These are phyloP conservation scores for Hymenoscyphus linearis DNA, from an alignment of 2,329 filamentous ascomycete genomes.

Conservation along the genomic window DNA sequence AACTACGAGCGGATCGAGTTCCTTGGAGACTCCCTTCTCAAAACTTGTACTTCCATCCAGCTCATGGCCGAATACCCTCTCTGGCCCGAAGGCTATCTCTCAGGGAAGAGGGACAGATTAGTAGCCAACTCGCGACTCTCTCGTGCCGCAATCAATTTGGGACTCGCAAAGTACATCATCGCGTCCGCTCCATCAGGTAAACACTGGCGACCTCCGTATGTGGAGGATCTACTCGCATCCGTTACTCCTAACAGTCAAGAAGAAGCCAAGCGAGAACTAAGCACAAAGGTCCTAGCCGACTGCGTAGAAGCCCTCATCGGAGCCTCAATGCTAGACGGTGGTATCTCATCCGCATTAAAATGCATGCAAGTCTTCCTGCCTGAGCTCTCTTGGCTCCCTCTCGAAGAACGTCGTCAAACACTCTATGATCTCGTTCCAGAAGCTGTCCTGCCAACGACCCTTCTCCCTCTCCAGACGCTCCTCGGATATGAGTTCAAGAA, in stretches of 20 bases:
- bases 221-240: conserved; percentile 37
- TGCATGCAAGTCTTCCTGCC: conserved; percentile 65
- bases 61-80: conserved; percentile 52
- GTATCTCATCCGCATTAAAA: conserved; percentile 53
- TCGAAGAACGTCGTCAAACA: conserved; percentile 36
- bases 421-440: conserved; percentile 41
- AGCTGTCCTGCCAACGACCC: conserved; percentile 35
- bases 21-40: conserved; percentile 78
- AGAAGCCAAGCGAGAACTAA: conserved; percentile 38
- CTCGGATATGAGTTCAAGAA: conserved; percentile 69
- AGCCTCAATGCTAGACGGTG: conserved; percentile 65
- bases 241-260: neutral
- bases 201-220: conserved; percentile 68
- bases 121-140: conserved; percentile 73
- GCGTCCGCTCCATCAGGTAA: conserved; percentile 53
- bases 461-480: conserved; percentile 54
- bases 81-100: conserved; percentile 75
- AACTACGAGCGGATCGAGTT: conserved; percentile 87
- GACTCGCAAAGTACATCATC: conserved; percentile 69
- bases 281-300: conserved; percentile 79
- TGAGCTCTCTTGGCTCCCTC: conserved; percentile 49
- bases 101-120: conserved; percentile 59
- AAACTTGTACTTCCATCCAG: conserved; percentile 64
- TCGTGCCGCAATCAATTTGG: conserved; percentile 54
- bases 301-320: conserved; percentile 83